Evolutionary conservation across 495 filamentous ascomycete species (phyloP).

Genomic region (Penicillium robsamsonii): DNA sequence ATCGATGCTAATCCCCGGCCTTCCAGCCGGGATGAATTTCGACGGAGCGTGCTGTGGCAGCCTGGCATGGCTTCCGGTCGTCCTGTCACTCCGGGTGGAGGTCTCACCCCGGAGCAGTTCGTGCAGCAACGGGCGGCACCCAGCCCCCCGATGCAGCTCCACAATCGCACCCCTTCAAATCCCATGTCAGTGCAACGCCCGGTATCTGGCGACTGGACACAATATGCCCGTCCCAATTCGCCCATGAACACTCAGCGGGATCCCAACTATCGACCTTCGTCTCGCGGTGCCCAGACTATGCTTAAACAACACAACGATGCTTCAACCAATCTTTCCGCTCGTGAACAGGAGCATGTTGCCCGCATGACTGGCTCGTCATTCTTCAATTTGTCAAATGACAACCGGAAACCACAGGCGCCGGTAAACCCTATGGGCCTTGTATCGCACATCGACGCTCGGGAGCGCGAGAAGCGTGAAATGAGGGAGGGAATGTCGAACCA

Average conservation of each 20-base stretch:
- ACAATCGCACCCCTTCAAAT: constrained; percentile 57
- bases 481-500: constrained; percentile 67
- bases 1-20: constrained; percentile 38
- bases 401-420: constrained; percentile 39
- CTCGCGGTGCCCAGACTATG: constrained; percentile 46
- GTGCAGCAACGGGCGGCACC: constrained; percentile 78
- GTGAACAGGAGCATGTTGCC: constrained; percentile 92
- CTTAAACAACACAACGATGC: constrained; percentile 51
- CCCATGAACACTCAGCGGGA: constrained; percentile 37
- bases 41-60: constrained; percentile 74
- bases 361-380: constrained; percentile 79
- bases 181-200: constrained; percentile 43
- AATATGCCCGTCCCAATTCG: constrained; percentile 46
- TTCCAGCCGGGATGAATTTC: constrained; percentile 46
- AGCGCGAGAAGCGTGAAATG: constrained; percentile 70
- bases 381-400: constrained; percentile 63
- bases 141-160: constrained; percentile 49
- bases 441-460: constrained; percentile 71
- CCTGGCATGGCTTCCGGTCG: constrained; percentile 58
- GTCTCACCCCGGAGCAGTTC: constrained; percentile 71
- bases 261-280: constrained; percentile 48
- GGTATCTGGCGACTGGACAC: constrained; percentile 56
- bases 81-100: constrained; percentile 43
- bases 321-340: constrained; percentile 75
- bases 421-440: constrained; percentile 62